Base-by-base conservation (phyloP, 768 basidiomycete species). In the Fistulinella prunicolor region DNA sequence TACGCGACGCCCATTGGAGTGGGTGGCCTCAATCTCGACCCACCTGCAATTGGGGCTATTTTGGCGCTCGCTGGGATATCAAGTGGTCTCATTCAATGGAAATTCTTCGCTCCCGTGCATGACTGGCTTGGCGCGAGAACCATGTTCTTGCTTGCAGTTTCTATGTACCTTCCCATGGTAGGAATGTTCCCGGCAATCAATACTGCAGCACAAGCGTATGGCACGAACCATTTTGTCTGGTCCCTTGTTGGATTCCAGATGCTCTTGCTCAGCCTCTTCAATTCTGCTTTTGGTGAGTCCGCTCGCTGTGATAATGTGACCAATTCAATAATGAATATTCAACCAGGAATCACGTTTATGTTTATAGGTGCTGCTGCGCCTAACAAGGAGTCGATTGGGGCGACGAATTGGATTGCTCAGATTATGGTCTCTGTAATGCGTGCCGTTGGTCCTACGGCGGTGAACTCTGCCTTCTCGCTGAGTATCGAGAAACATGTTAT, bases 321-420 rank as follows among this genome's bases (percentile, higher is more conserved):
- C 24, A 28, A 17, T 30, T 29, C 50, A 14, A 49, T 22, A 22
- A 19, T 29, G 8, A 7, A 19, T 9, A 4, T 42, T 34, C 10
- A 54, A 44, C 12, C 42, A 86, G 86, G 81, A 14, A 74, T 82
- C 28, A 71, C 85, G 26, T 86, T 87, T 64, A 85, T 89, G 44
- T 85, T 78, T 56, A 80, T 89, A 46, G 70, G 75, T 37, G 77
- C 78, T 23, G 73, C 85, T 21, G 70, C 86, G 0, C 86, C 86
- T n/a, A 85, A 84, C 59, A 73, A 74, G 49, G 77, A 77, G 13
- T 80, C 83, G 9, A 72, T 88, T 12, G 86, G 86, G n/a, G 79
- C 84, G 12, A 84, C 82, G 16, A 86, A 88, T 57, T 86, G 86
- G 7, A 47, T 81, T 19, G 63, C 65, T 3, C 61, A 65, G 26